Evolutionary conservation across 805 yeast species (phyloP), one percentile per base, ranked within the genome.

Genomic region (Ogataea dorogensis): DNA sequence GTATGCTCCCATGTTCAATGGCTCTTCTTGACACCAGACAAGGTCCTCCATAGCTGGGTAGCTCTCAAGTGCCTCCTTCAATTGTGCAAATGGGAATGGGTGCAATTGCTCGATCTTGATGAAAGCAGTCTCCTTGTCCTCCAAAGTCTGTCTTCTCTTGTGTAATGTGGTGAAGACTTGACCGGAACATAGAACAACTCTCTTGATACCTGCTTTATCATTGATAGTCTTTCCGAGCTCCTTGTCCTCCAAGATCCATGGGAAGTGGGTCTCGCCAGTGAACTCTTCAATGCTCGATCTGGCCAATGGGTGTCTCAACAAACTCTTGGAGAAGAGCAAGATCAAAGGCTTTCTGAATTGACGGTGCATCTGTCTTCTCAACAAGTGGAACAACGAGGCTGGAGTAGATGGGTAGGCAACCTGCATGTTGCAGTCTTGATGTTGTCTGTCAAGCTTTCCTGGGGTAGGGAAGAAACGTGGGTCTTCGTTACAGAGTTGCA

Each of bases 361-460:
- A 70, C 98, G 86, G 70, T 91, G 98, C 88, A 88, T 89, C 76
- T 93, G 98, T 74, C 99, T 85, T 77, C 99, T 86, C 64, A 91
- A 69, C 59, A 89, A 71, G 65, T 93, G 99, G 95, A 93, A 93
- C 63, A 88, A 63, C 64, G 88, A 89, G 31, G 97, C 86, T 45
- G 98, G 98, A 10, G 98, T 93, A 21, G 98, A 85, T 67, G 98
- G 98, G 71, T 93, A 93, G 13, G 89, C 97, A 61, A 93, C 78
- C 71, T 94, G 98, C 82, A 89, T 82, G 74, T 93, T 93, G 75
- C 94, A 81, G 63, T 93, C 98, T 73, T 93, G 99, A 65, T 93
- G 98, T 71, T 93, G 98, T 68, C 99, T 82, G 53, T 86, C 86
- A 50, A 93, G 75, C 67, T 87, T 86, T 56, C 83, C 89, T 42